phyloP scores from a whole-genome alignment of 2,329 filamentous ascomycete genomes.

The Colletotrichum cordylinicola region DNA sequence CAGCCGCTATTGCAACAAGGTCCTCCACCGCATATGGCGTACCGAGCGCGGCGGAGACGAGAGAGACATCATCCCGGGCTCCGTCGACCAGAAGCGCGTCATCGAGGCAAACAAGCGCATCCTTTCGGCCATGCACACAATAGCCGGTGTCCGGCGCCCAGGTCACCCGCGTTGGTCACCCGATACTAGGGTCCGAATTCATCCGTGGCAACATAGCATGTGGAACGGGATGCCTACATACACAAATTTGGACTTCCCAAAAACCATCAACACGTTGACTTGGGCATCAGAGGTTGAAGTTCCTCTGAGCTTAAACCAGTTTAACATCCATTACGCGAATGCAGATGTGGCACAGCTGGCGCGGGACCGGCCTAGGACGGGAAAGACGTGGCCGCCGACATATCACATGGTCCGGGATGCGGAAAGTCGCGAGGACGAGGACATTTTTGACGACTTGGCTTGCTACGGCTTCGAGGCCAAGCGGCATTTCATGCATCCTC shows the following conservation, averaged over 20 bases:
- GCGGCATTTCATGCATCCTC: neutral
- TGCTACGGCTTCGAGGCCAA: neutral
- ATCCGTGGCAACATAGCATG: neutral
- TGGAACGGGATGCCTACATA: no score
- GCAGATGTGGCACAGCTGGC: neutral
- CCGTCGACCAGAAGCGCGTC: neutral
- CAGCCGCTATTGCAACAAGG: neutral
- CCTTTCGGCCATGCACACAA: neutral
- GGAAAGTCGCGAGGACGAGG: neutral
- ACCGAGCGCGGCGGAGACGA: accelerated
- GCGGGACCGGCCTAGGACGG: neutral
- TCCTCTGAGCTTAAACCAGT: neutral
- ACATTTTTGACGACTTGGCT: neutral
- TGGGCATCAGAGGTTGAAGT: neutral
- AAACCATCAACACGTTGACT: neutral
- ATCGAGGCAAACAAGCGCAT: slow-evolving; percentile 4
- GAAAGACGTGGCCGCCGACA: neutral
- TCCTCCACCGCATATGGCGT: neutral
- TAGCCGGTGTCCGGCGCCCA: neutral
- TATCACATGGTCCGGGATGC: neutral
- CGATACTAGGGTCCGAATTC: neutral
- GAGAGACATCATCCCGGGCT: neutral
- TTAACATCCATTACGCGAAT: neutral
- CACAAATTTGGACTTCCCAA: neutral
- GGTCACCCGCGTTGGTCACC: neutral